Evolutionary conservation across 2,329 filamentous ascomycete genomes (phyloP), one percentile per base, ranked within the genome.

Genomic region (Beauveria caledonica): DNA sequence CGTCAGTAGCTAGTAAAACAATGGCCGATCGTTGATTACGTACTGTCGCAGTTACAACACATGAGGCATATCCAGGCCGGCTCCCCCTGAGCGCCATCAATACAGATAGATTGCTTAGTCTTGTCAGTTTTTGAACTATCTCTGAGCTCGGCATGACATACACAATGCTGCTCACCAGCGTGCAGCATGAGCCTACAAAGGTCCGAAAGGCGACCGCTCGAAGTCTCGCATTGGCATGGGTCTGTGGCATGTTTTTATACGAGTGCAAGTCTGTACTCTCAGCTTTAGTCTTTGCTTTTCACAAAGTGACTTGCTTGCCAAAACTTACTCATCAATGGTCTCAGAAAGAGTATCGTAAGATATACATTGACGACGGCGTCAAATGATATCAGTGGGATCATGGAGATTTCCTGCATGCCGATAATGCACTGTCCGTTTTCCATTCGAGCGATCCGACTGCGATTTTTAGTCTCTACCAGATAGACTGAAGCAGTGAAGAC

Each of bases 21-120:
- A 23, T 10, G 7, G n/a, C 40, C 19, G 6, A 46, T 17, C 4
- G 46, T 15, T 29, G 19, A 62, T 33, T 27, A 72, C 77, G 66
- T 70, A 84, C 83, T 80, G 67, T 87, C 85, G 63, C 78, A 77
- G 66, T 86, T 87, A 67, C 85, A 88, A 66, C 82, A 84, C 74
- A 86, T 83, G 4, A 87, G 76, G 64, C 84, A 87, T 3, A 87
- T 77, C 84, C 84, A 87, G 3, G 80, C 84, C 2, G 81, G 83
- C 67, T 87, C 84, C 84, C 84, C 25, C 82, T 71, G 2, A 87
- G 76, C 1, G 76, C 76, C 75, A 85, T 80, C 1, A 87, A 71
- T 0, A 86, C 77, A 3, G 79, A 78, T 3, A 87, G 70, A 66
- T 87, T 87, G 3, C 82, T 84, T 48, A 46, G 45, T n/a, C 4